phyloP scores from a whole-genome alignment of 106 monocot species.

The Allium sativum region DNA sequence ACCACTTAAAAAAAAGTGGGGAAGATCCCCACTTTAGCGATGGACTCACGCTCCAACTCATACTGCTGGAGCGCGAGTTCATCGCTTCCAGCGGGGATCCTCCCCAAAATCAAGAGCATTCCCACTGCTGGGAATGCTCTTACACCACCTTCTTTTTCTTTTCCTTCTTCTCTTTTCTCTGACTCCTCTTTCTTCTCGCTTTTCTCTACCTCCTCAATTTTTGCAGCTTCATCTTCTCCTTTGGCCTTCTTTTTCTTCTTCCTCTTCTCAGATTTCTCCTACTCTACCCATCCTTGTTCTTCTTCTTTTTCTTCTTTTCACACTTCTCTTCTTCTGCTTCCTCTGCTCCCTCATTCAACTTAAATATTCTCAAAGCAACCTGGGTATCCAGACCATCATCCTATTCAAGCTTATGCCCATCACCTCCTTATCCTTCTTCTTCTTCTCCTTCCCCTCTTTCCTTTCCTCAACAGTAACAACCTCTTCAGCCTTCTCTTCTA shows the following conservation, averaged over 20 bases:
- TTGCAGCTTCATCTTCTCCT: neutral
- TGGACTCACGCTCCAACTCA: no score
- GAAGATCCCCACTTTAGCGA: no score
- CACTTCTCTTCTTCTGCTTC: slow-evolving; percentile 1
- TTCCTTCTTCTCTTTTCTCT: slow-evolving; percentile 44
- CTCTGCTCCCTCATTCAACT: slow-evolving; percentile 24
- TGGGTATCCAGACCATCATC: slow-evolving; percentile 24
- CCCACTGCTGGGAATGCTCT: no score
- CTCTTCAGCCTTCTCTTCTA: neutral
- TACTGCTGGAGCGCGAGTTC: no score
- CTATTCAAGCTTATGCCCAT: slow-evolving; percentile 22
- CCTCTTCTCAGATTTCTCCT: slow-evolving; percentile 27
- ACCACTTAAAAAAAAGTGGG: no score
- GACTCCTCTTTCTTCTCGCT: slow-evolving; percentile 7
- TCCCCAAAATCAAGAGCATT: no score
- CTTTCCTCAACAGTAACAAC: slow-evolving; percentile 9
- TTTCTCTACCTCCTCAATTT: neutral
- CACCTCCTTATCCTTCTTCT: slow-evolving; percentile 35
- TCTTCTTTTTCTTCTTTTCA: slow-evolving; percentile 26
- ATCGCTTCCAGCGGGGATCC: no score
- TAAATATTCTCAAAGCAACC: slow-evolving; percentile 29
- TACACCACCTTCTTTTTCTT: slow-evolving; percentile 51
- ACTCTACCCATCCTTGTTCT: slow-evolving; percentile 21
- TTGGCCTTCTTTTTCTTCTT: slow-evolving; percentile 35
- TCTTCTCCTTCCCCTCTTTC: slow-evolving; percentile 28